Conservation (phyloP, 2,329 filamentous ascomycete genomes). For the Emergomyces africanus region DNA sequence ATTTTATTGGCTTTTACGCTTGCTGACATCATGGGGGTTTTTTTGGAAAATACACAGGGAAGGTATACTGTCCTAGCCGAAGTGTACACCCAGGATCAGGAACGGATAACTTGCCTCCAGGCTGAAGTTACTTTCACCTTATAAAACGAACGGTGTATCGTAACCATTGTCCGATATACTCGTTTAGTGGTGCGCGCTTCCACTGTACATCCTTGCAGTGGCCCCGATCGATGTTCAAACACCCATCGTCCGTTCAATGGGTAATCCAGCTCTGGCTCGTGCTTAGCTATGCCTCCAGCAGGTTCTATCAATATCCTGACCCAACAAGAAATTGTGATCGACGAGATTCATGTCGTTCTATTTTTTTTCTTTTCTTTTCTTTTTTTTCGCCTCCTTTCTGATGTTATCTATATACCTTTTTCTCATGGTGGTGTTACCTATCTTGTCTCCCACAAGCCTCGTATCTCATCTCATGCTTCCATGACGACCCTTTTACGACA, state of each 20-base stretch:
- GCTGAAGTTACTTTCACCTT: conserved; percentile 31
- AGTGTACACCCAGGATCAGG: conserved; percentile 59
- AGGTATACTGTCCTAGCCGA: conserved; percentile 83
- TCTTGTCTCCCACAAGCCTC: neutral
- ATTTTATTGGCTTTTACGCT: neutral
- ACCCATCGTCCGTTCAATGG: neutral
- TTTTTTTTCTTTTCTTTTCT: neutral
- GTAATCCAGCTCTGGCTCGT: neutral
- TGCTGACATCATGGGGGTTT: conserved; percentile 2
- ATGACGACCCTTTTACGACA: neutral
- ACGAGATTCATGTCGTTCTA: neutral
- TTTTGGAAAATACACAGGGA: conserved; percentile 43
- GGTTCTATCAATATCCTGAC: neutral
- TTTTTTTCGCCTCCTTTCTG: no score
- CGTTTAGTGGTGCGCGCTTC: neutral
- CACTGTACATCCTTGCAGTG: neutral
- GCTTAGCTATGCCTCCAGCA: neutral
- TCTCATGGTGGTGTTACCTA: neutral
- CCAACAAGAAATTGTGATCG: neutral
- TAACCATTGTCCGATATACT: neutral
- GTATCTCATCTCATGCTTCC: neutral
- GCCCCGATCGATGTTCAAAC: neutral
- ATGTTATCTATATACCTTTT: no score
- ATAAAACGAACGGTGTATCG: neutral
- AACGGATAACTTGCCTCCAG: conserved; percentile 75